Conservation (phyloP, 768 basidiomycete genomes). For the Fomitopsis pulvina region DNA sequence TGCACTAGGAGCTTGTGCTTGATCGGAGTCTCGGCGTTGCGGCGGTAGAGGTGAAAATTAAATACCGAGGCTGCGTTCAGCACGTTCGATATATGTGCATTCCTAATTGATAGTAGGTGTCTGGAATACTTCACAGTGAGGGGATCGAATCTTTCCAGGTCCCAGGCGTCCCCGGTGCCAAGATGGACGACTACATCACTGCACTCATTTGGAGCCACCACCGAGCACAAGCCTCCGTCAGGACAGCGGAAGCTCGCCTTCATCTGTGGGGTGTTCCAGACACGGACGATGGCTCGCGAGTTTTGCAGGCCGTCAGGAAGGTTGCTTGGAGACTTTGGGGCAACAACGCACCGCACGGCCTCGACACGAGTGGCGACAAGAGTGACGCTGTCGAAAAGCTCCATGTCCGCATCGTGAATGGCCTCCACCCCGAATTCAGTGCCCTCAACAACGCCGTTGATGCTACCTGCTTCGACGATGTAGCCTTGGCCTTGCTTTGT, state of each 20-base stretch:
- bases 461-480: neutral
- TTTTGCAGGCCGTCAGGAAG: neutral
- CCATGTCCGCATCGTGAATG: neutral
- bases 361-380: neutral
- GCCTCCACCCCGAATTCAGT: neutral
- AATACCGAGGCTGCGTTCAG: neutral
- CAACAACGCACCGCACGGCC: neutral
- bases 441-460: neutral
- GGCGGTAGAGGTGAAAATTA: neutral
- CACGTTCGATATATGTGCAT: neutral
- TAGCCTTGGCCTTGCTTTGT: neutral
- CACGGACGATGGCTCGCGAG: neutral
- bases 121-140: neutral
- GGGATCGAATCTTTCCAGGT: neutral
- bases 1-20: too few relatives aligned
- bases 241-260: neutral
- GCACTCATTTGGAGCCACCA: neutral
- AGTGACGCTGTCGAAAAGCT: neutral
- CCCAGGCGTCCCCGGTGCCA: neutral
- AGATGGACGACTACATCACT: neutral
- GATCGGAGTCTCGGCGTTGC: too few relatives aligned
- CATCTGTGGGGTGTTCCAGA: neutral
- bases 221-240: neutral
- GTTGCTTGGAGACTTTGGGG: neutral
- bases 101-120: neutral